These are phyloP conservation scores for Hyaloscypha hepaticicola DNA, from an alignment of 495 filamentous ascomycete species.

Conservation along the genomic window DNA sequence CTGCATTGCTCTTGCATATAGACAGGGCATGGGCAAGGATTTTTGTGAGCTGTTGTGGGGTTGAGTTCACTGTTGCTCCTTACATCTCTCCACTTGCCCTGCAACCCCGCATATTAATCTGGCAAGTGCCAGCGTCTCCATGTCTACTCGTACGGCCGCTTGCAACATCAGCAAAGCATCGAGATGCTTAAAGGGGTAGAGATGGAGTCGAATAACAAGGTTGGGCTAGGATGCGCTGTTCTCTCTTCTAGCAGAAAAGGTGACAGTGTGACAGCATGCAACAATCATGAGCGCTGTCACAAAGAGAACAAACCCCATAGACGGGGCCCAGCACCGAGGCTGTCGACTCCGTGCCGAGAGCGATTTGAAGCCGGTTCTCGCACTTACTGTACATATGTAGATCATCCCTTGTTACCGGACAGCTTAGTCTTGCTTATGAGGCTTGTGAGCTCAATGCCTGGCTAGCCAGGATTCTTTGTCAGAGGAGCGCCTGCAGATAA, in stretches of 20 bases:
- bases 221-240: not conserved
- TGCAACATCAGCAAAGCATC: not conserved
- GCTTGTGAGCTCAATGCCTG: too few species aligned
- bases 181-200: not conserved
- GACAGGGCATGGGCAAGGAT: not conserved
- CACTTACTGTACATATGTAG: not conserved
- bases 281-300: not conserved
- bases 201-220: not conserved
- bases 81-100: not conserved
- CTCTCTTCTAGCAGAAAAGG: not conserved
- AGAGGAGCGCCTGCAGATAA: too few species aligned
- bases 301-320: not conserved
- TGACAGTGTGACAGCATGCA: too few species aligned
- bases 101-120: slow-evolving; percentile 2
- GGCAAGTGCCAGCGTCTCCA: not conserved
- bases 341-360: not conserved
- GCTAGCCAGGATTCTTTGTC: too few species aligned
- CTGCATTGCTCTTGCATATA: not conserved
- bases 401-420: not conserved
- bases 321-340: not conserved
- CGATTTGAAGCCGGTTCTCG: not conserved
- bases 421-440: too few species aligned
- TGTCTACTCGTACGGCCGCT: not conserved
- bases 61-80: not conserved
- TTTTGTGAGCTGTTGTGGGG: not conserved